Percentiles rank a stretch among this genome's conserved stretches.
Conservation (phyloP, 2,329 filamentous ascomycete genomes). For the Fusarium nelsonii region DNA sequence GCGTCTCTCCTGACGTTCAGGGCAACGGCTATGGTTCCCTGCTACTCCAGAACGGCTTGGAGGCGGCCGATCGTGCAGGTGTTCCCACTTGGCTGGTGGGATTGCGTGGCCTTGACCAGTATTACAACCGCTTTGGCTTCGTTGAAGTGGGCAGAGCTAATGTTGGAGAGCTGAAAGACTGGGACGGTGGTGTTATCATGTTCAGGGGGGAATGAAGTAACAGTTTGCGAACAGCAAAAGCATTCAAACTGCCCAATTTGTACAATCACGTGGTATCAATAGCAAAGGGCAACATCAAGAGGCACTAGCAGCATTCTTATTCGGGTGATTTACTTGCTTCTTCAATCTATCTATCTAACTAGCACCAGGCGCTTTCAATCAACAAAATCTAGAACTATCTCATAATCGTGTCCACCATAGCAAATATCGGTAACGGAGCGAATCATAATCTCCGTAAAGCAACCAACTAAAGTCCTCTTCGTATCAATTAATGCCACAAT, state of each 20-base stretch:
- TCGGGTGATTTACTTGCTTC: slow-evolving; percentile 11
- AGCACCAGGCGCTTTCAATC: slow-evolving; percentile 4
- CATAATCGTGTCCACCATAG: slow-evolving; percentile 21
- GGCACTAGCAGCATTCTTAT: neutral
- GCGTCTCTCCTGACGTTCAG: slow-evolving; percentile 50
- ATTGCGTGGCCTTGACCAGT: slow-evolving; percentile 49
- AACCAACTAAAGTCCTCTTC: slow-evolving; percentile 16
- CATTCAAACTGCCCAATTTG: neutral
- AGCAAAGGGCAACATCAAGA: neutral
- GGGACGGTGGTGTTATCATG: slow-evolving; percentile 56
- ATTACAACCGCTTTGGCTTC: slow-evolving; percentile 53
- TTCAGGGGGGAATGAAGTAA: slow-evolving; percentile 50
- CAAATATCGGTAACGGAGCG: slow-evolving; percentile 15
- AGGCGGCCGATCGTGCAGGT: slow-evolving; percentile 47
- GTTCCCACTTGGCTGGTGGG: slow-evolving; percentile 52
- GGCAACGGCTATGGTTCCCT: slow-evolving; percentile 50
- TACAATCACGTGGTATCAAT: neutral
- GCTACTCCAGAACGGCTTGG: slow-evolving; percentile 51
- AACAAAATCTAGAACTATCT: slow-evolving; percentile 22
- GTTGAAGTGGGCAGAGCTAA: slow-evolving; percentile 53
- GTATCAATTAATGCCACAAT: slow-evolving; percentile 6
- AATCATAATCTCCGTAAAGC: slow-evolving; percentile 11
- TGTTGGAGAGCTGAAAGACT: slow-evolving; percentile 52
- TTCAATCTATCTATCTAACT: slow-evolving; percentile 8
- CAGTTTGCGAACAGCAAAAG: neutral